Evolutionary conservation across 2,329 filamentous ascomycete species (phyloP), one percentile per base, ranked within the genome.

Genomic region (Arthrobotrys megalospora): DNA sequence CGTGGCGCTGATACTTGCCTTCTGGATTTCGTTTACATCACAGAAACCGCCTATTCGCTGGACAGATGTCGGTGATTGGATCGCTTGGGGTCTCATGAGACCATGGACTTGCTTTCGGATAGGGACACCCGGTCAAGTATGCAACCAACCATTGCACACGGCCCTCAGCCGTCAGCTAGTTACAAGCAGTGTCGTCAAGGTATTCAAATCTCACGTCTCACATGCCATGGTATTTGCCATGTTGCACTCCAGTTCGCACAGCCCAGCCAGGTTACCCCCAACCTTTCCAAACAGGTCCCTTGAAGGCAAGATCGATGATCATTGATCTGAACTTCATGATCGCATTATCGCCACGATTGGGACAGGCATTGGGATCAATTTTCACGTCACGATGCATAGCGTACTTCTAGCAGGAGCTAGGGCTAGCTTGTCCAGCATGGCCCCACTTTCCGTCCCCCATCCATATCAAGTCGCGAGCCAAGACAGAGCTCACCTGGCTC

Each of bases 311-410:
- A 70, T 76, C 65, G 64, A 70, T 65, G 66, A 77, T 77, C 73
- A 53, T 62, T 75, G 66, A 77, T 71, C 62, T 43, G 24, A 63
- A 24, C 65, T 53, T 62, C 38, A 16, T 62, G 41, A 50, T 73
- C 62, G 36, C 14, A 60, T 14, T 63, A 50, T 60, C 72, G 28
- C 62, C 53, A 68, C 67, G 58, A 63, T 78, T 53, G 41, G 14
- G 52, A 48, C 67, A 63, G 8, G 38, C 62, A 63, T 55, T 53
- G 53, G 24, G 48, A 68, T 64, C 53, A 64, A 47, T 36, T 72
- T 75, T 77, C 72, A 77, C 75, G 67, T 78, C 75, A 78, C 67
- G 63, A 24, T 68, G 75, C 75, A 78, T 68, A 48, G 45, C 50
- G 47, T 36, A 12, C 21, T 64, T 72, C n/a, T 36, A 67, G 63